Base-by-base conservation (phyloP, 2,329 filamentous ascomycete species). In the Pseudocercospora pini-densiflorae region DNA sequence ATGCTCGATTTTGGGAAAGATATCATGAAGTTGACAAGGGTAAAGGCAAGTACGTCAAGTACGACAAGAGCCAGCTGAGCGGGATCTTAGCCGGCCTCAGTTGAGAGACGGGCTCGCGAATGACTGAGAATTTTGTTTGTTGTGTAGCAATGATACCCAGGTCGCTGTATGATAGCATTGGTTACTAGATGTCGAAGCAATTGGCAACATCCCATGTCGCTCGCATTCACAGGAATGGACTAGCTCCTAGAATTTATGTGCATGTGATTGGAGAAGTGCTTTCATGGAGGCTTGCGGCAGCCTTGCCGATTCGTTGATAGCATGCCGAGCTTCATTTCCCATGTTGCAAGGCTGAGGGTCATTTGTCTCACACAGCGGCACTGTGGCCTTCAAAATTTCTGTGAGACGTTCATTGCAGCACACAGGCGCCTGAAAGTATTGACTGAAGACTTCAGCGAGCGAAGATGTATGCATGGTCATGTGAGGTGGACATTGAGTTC, bases 11-110 rank as follows among this genome's bases (percentile, higher is more conserved):
- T 81, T 98, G 93, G 89, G 95, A 98, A 80, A 88, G 94, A 29
- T 99, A 99, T 78, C 94, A 97, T 78, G 95, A 98, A 80, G 89
- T 98, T 70, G 94, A 98, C 81, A 97, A 97, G 83, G 95, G 95
- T 66, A 96, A 94, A 81, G 94, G 94, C 72, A 99, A 99, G 80
- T 97, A 98, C 80, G 93, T 97, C 78, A 97, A 97, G 82, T 98
- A 97, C 78, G 94, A 97, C 82, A 97, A 97, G 83, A 85, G 85
- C 47, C 87, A 89, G 57, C 90, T 99, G 74, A 88, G 91, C 55
- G 87, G 87, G 23, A 81, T 86, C 67, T 77, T 90, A 74, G 81
- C 84, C 4, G 64, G 59, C 2, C 55, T 71, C 7, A 67, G 65
- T 55, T 71, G 61, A 62, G 31, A n/a, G 31, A 0, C 14, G 19